These are phyloP conservation scores for Mycothermus thermophilus DNA, from an alignment of 495 filamentous ascomycete genomes.

Conservation along the genomic window DNA sequence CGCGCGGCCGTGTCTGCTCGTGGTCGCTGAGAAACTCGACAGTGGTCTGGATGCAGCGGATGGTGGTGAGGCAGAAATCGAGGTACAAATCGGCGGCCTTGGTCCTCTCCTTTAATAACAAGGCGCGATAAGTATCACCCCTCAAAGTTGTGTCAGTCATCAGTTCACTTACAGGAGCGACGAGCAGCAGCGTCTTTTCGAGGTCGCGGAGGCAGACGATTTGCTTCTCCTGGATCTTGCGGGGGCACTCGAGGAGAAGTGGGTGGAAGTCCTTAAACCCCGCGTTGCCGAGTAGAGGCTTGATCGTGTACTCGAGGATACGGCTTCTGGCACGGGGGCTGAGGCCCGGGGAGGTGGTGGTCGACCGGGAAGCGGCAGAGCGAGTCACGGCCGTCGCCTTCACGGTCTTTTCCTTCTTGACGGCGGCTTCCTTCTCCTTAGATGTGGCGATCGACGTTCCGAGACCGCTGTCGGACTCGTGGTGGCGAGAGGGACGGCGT, in stretches of 20 bases:
- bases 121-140: slow-evolving; percentile 52
- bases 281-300: slow-evolving; percentile 35
- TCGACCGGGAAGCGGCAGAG: slow-evolving; percentile 30
- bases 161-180: slow-evolving; percentile 71
- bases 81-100: slow-evolving; percentile 55
- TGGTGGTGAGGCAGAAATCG: slow-evolving; percentile 73
- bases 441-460: slow-evolving; percentile 41
- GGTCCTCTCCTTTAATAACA: slow-evolving; percentile 59
- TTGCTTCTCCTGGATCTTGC: slow-evolving; percentile 62
- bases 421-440: slow-evolving; percentile 17
- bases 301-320: slow-evolving; percentile 40
- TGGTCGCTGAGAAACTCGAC: slow-evolving; percentile 64
- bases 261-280: slow-evolving; percentile 63
- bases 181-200: slow-evolving; percentile 75
- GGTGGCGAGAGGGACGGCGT: slow-evolving; percentile 36
- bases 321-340: slow-evolving; percentile 38
- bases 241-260: slow-evolving; percentile 58
- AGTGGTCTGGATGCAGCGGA: slow-evolving; percentile 72
- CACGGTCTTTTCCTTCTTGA: slow-evolving; percentile 17
- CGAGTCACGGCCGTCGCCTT: slow-evolving; percentile 34
- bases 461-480: slow-evolving; percentile 49
- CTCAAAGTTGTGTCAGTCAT: slow-evolving; percentile 34
- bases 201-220: slow-evolving; percentile 77
- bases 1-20: slow-evolving; percentile 65
- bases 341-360: slow-evolving; percentile 28